Evolutionary conservation across 371 early-diverging fungal species (phyloP), one percentile per base, ranked within the genome.

Genomic region (Batrachochytrium dendrobatidis): DNA sequence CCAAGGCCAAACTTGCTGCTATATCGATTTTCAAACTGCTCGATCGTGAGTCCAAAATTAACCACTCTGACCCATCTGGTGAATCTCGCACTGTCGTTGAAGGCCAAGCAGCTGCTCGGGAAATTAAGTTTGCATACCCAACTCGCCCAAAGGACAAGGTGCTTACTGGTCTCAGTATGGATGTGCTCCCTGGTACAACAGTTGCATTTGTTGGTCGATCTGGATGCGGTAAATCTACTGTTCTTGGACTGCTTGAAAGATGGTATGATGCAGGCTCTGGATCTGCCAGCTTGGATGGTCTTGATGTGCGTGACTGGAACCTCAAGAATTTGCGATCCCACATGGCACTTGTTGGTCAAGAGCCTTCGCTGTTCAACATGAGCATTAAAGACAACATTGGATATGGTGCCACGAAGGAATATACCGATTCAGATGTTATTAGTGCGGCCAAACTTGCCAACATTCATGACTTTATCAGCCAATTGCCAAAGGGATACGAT

Each of bases 151-250:
- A 80, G n/a, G n/a, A n/a, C n/a, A n/a, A n/a, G n/a, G 44, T 59
- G 15, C 53, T 58, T n/a, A 12, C 24, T 7, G 50, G 55, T 34
- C 55, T 59, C 31, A 56, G 24, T 26, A 31, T 69, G 26, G 56
- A 59, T 20, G 51, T 69, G 26, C 35, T 73, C 30, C 80, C 92
- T 1, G 78, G 78, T 25, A 52, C 50, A 8, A 67, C 63, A 6
- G 67, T 73, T 17, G 76, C 73, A 6, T 57, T 78, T 15, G 77
- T 77, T 18, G 77, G 75, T 49, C 74, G 79, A 44, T 89, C 90
- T 46, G 94, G 94, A 15, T 89, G 90, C 60, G 93, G 95, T 39
- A 92, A 92, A 69, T 83, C 84, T 12, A 92, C 94, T 0, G 81
- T 85, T 0, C 84, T 93, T 63, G 88, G 83, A 62, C 77, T 91